Conservation (phyloP, 1,139 yeast species). For the Lizanozyma gosingica region DNA sequence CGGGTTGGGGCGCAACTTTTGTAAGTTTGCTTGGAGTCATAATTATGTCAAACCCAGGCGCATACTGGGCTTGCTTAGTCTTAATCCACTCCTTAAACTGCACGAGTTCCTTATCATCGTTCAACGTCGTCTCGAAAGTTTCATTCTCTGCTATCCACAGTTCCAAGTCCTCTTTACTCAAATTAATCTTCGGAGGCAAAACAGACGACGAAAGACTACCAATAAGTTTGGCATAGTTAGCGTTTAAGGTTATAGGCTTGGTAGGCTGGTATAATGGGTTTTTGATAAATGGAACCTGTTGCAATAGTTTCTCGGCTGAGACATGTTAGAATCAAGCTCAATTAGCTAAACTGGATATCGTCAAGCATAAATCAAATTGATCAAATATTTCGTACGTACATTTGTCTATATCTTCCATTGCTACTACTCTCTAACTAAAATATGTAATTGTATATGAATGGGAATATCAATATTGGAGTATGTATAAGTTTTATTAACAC, state of each 20-base stretch:
- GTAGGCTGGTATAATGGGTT: conserved; percentile 38
- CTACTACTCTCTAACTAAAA: no score
- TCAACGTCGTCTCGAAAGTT: conserved; percentile 8
- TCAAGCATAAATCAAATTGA: no score
- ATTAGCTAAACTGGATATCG: no score
- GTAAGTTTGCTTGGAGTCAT: conserved; percentile 23
- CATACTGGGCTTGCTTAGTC: conserved; percentile 24
- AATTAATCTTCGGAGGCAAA: conserved; percentile 31
- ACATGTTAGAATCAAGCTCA: no score
- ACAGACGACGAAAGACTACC: conserved; percentile 26
- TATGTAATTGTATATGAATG: no score
- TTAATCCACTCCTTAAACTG: conserved; percentile 27
- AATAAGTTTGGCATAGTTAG: conserved; percentile 30
- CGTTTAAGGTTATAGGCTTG: conserved; percentile 29
- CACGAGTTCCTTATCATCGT: conserved; percentile 10
- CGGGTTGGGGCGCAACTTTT: conserved; percentile 1
- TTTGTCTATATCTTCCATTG: background rate
- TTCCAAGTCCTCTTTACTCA: conserved; percentile 19
- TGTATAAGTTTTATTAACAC: no score
- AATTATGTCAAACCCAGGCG: conserved; percentile 34
- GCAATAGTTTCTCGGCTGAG: conserved; percentile 31
- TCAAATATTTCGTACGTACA: no score
- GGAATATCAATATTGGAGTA: no score
- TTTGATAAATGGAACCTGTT: conserved; percentile 34
- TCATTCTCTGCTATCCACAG: conserved; percentile 23